Base-by-base conservation (phyloP, 805 yeast species). In the Metschnikowia proteae region DNA sequence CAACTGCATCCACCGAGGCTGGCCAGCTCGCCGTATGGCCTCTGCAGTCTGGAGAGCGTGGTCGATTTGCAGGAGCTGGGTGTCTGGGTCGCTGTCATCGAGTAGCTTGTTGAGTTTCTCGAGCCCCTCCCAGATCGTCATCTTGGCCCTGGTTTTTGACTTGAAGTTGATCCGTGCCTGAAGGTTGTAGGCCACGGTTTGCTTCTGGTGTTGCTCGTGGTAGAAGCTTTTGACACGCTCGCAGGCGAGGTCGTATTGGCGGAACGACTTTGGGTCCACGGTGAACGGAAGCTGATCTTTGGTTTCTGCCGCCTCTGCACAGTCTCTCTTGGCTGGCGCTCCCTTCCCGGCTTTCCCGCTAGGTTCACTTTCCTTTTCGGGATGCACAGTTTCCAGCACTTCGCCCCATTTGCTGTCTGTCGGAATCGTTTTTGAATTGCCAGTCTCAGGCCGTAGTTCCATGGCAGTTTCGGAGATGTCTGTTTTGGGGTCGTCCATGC, bases 1-100 rank as follows among this genome's bases (percentile, higher is more conserved):
- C 25, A 84, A 65, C 62, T 84, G 89, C 71, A 84, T 83, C 90
- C 90, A 84, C 30, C 88, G 65, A 0, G 90, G 90, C 59, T 81
- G 80, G 1, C 79, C 77, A 56, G 83, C 89, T 47, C 76, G 66
- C 54, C 88, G 65, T 45, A 84, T 84, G 4, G 88, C 88, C 59
- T 84, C 88, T 3, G 89, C 89, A 0, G 89, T 84, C 62, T 84
- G 89, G 25, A 84, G 60, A 2, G 88, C 88, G 61, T 84, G 90
- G 55, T 84, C 88, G 45, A 84, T 84, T 57, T 84, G 89, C 0
- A 88, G 82, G 23, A 84, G 67, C 59, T 83, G 87, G 0, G 88
- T 84, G 61, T 84, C 90, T 0, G 90, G 90, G 60, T 84, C 90
- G 45, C 84, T 78, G 45, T 84, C 88, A 60, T 84, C 90, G 25